Evolutionary conservation across 1,284 basidiomycete genomes (phyloP).

Genomic region (Irpex lacteus): DNA sequence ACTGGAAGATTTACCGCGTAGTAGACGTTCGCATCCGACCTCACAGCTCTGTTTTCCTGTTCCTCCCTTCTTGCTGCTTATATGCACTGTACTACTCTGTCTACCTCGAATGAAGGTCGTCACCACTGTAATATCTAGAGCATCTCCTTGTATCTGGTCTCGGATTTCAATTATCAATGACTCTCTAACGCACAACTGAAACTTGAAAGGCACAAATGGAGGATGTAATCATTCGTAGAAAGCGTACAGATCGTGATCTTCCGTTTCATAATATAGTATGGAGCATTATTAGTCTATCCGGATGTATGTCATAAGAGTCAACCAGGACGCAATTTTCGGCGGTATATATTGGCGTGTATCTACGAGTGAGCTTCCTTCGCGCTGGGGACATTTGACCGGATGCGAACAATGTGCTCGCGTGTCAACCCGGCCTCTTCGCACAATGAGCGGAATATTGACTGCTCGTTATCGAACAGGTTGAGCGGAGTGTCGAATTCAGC

Average conservation of each 20-base stretch:
- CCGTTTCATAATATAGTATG: not conserved
- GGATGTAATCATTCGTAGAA: not conserved
- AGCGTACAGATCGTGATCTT: not conserved
- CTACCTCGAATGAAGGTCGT: too few relatives aligned
- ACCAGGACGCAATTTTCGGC: too few relatives aligned
- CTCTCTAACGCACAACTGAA: not conserved
- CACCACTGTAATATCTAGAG: too few relatives aligned
- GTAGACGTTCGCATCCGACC: too few relatives aligned
- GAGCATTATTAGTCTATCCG: not conserved
- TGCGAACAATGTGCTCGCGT: constrained; percentile 49
- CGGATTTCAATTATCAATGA: not conserved
- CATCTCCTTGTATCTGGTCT: not conserved
- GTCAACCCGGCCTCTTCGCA: constrained; percentile 72
- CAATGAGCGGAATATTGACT: constrained; percentile 75
- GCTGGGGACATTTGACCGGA: constrained; percentile 28
- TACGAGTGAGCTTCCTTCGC: too few relatives aligned
- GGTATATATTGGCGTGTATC: too few relatives aligned
- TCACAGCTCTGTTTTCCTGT: too few relatives aligned
- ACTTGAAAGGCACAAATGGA: not conserved
- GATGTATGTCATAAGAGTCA: not conserved
- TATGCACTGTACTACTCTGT: too few relatives aligned
- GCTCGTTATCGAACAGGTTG: constrained; percentile 63
- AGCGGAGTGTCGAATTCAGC: constrained; percentile 81
- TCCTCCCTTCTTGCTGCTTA: too few relatives aligned
- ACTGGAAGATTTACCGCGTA: too few relatives aligned